These are phyloP conservation scores for Sporisorium graminicola DNA, from an alignment of 1,284 basidiomycete genomes.

Conservation along the genomic window DNA sequence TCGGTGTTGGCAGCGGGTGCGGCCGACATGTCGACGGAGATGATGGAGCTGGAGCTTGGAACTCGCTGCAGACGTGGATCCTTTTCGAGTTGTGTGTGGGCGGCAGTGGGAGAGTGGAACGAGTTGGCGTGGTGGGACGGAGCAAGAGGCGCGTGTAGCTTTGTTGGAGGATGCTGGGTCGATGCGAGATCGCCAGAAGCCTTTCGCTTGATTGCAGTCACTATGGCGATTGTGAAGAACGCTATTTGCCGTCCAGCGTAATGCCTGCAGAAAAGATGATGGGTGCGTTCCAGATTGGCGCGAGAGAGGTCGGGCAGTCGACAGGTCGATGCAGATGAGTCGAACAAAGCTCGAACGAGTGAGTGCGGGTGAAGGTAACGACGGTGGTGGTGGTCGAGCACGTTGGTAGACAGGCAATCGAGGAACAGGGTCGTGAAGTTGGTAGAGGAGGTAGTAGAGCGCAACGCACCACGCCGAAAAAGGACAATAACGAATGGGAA, in stretches of 20 bases:
- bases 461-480: not conserved
- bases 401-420: too few relatives aligned
- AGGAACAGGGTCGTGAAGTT: not conserved
- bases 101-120: not conserved
- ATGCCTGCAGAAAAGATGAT: not conserved
- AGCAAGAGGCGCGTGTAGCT: slow-evolving; percentile 19
- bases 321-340: too few relatives aligned
- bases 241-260: not conserved
- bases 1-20: slow-evolving; percentile 25
- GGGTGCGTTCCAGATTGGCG: not conserved
- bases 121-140: slow-evolving; percentile 28
- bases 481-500: not conserved
- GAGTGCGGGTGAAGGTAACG: not conserved
- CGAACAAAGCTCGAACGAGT: not conserved
- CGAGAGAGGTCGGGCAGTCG: too few relatives aligned
- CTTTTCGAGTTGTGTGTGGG: not conserved
- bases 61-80: not conserved
- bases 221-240: slow-evolving; percentile 19
- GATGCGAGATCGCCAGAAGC: slow-evolving; percentile 41
- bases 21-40: slow-evolving; percentile 31
- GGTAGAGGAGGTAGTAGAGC: not conserved
- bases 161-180: slow-evolving; percentile 17
- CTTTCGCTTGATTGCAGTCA: slow-evolving; percentile 36
- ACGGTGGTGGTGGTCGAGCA: not conserved
- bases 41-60: slow-evolving; percentile 5